Percentiles rank a stretch among this genome's conserved stretches.
These are phyloP conservation scores for Chernovozyma aurita DNA, from an alignment of 1,139 yeast species.

Conservation along the genomic window DNA sequence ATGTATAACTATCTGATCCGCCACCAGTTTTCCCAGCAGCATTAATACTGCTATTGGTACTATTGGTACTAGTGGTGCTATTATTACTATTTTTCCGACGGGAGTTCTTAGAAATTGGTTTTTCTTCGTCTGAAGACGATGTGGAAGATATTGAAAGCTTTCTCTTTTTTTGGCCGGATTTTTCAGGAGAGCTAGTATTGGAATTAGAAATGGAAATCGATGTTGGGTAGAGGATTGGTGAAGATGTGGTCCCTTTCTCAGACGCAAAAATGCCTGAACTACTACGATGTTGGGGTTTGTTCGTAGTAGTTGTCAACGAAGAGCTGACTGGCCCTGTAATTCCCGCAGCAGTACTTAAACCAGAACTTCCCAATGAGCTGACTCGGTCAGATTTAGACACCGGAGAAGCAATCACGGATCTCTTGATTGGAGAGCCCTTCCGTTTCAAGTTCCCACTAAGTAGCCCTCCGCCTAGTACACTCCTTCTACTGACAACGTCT, in stretches of 20 bases:
- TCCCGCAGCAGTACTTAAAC: no score
- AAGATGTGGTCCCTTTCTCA: no score
- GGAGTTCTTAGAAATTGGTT: conserved; percentile 2
- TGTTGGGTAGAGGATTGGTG: no score
- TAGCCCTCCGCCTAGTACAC: conserved; percentile 21
- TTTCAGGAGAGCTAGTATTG: no score
- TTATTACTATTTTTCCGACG: conserved; percentile 2
- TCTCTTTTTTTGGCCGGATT: conserved; percentile 9
- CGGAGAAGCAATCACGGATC: conserved; percentile 20
- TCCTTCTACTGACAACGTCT: conserved; percentile 10
- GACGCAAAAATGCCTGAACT: no score
- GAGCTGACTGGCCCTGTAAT: no score
- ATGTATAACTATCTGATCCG: conserved; percentile 8
- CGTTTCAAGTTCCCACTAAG: conserved; percentile 8
- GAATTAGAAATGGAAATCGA: no score
- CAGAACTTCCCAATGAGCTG: no score
- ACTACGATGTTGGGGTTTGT: no score
- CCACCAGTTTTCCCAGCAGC: no score
- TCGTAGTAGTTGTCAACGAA: no score
- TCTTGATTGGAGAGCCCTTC: conserved; percentile 12
- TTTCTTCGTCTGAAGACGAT: conserved; percentile 19
- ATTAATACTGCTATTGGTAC: conserved; percentile 2
- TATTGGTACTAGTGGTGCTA: conserved; percentile 2
- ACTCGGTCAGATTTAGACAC: no score
- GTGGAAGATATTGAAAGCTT: conserved; percentile 13